Evolutionary conservation across 2,329 filamentous ascomycete genomes (phyloP), one percentile per base, ranked within the genome.

Genomic region (Aureobasidium sp.): DNA sequence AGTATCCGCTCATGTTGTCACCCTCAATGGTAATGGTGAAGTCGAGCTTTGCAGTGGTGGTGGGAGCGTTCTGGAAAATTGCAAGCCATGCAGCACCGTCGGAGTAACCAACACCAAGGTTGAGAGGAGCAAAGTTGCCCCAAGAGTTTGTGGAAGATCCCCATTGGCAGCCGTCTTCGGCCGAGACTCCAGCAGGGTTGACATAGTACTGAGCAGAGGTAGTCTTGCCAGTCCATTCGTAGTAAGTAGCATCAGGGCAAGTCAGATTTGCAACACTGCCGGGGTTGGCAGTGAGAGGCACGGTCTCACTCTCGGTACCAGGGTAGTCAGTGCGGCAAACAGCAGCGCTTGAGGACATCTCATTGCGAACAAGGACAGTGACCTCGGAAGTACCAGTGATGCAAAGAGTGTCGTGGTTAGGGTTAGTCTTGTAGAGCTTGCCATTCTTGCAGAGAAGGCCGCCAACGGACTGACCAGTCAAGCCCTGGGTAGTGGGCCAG

Each of bases 121-220:
- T 93, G 69, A 91, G 78, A 34, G 94, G 92, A 52, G 94, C 87
- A 82, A 84, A 96, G 84, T 99, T 97, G 67, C 94, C 86, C 62
- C 80, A 74, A 66, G 80, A 76, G 63, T 78, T 71, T 61, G 74
- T 86, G 63, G 85, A 79, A 23, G 80, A 80, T 57, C 83, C 79
- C 94, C 94, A 97, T 63, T 83, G 76, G 78, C 94, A 99, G 56
- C 84, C 89, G 13, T 92, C 77, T 67, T 85, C 74, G 63, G 85
- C 77, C 20, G 76, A 69, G 59, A 88, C 79, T 64, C 91, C 91
- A 68, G 84, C 82, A 70, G 89, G 89, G 84, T 97, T 97, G 77
- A 97, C 84, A 74, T 99, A 99, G 83, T 96, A 97, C 78, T 97
- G 94, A 48, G 92, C 92, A 52, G 90, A 92, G 58, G 94, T 97